Evolutionary conservation across 176 grass and related monocot genomes (phyloP).

Genomic region (Pharus latifolius): DNA sequence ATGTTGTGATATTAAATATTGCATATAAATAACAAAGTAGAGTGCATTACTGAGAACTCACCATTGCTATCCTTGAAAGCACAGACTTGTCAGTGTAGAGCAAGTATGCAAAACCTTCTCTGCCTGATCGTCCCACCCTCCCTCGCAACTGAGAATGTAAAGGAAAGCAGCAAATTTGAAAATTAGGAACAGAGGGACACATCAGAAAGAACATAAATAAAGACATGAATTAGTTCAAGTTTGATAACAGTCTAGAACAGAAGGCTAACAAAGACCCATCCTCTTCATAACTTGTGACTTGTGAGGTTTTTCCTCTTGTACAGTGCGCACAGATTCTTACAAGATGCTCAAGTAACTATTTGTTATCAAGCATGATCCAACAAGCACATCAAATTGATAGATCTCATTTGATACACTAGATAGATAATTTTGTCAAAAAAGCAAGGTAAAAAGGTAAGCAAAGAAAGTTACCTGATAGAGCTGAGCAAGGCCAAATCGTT

Average conservation of each 20-base stretch:
- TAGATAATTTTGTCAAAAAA: background rate
- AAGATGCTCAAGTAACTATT: background rate
- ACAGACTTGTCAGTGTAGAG: constrained; percentile 87
- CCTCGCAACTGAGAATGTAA: constrained; percentile 60
- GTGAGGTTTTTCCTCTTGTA: background rate
- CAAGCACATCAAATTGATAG: background rate
- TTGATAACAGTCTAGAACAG: background rate
- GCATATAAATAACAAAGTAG: constrained; percentile 12
- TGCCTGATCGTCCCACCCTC: constrained; percentile 87
- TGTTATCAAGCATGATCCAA: background rate
- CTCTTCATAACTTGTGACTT: background rate
- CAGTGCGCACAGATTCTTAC: background rate
- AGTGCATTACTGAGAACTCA: constrained; percentile 17
- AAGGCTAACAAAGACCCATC: background rate
- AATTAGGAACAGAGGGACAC: background rate
- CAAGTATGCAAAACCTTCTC: constrained; percentile 75
- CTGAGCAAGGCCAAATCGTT: constrained; percentile 84
- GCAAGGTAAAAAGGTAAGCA: background rate
- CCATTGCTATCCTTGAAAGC: constrained; percentile 62
- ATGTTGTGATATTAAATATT: background rate
- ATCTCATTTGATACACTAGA: background rate
- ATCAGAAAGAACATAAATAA: background rate
- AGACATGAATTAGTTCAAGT: background rate
- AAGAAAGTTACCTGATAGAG: constrained; percentile 76
- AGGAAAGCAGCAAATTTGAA: constrained; percentile 18